Conservation (phyloP, 768 basidiomycete species). For the Suillus subluteus region DNA sequence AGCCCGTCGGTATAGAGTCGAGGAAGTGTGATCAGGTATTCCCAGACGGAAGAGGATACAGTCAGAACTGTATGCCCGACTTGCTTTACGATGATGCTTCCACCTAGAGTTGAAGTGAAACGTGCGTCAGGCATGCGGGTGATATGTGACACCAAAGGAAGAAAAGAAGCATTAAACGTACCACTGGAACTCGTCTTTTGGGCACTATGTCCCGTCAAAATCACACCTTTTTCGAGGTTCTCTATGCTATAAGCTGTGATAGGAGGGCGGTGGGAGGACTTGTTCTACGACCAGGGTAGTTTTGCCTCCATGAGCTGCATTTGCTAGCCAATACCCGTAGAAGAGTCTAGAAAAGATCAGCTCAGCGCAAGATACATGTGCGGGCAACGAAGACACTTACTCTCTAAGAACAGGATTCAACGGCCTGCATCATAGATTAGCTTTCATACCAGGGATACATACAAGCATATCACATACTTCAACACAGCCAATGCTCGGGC, state of each 20-base stretch:
- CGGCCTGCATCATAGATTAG: slow-evolving; percentile 54
- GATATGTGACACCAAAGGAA: background rate
- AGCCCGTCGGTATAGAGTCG: slow-evolving; percentile 91
- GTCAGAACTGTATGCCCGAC: slow-evolving; percentile 91
- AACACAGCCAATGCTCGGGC: slow-evolving; percentile 81
- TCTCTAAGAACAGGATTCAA: slow-evolving; percentile 95
- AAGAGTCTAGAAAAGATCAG: slow-evolving; percentile 58
- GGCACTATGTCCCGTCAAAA: slow-evolving; percentile 85
- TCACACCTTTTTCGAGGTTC: slow-evolving; percentile 76
- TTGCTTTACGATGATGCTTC: slow-evolving; percentile 90
- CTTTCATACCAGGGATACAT: slow-evolving; percentile 1
- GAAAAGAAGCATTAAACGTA: slow-evolving; percentile 29
- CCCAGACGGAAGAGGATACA: slow-evolving; percentile 61
- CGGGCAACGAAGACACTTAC: slow-evolving; percentile 42
- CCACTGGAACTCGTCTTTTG: slow-evolving; percentile 95
- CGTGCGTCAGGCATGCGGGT: slow-evolving; percentile 6
- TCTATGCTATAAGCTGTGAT: slow-evolving; percentile 87
- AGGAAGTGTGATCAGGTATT: slow-evolving; percentile 91
- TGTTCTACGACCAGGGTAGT: slow-evolving; percentile 90
- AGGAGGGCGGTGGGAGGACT: slow-evolving; percentile 93
- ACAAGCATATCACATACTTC: slow-evolving; percentile 53
- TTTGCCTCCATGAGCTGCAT: slow-evolving; percentile 64
- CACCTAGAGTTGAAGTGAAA: slow-evolving; percentile 40
- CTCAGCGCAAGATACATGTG: background rate
- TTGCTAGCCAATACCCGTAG: slow-evolving; percentile 86